Percentiles rank a stretch among this genome's conserved stretches.
Conservation (phyloP, 495 filamentous ascomycete genomes). For the Xylaria castorea region DNA sequence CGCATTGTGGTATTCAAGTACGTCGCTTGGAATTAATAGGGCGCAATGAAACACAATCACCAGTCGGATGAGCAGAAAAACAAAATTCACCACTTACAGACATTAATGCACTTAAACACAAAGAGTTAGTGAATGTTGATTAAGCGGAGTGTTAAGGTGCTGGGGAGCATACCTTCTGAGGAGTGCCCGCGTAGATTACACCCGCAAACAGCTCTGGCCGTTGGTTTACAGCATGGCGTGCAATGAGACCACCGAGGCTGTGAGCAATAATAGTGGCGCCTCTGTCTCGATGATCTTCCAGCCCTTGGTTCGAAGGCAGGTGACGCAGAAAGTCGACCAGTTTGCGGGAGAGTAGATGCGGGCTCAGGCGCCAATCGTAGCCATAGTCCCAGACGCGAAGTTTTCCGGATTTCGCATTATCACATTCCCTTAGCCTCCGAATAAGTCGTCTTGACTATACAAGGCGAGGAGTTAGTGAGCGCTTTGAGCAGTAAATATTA, state of each 20-base stretch:
- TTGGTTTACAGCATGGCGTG: slow-evolving; percentile 87
- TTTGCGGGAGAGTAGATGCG: slow-evolving; percentile 72
- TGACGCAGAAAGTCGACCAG: slow-evolving; percentile 74
- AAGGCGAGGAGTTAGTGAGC: not conserved
- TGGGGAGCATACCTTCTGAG: slow-evolving; percentile 51
- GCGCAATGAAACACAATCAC: not conserved
- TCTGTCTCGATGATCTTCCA: slow-evolving; percentile 52
- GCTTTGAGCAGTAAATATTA: not conserved
- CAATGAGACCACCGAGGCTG: slow-evolving; percentile 88
- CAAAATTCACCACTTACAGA: slow-evolving; percentile 16
- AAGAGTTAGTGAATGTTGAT: not conserved
- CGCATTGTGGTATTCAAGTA: not conserved
- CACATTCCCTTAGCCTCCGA: slow-evolving; percentile 74
- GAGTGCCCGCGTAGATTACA: slow-evolving; percentile 84
- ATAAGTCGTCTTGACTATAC: slow-evolving; percentile 70
- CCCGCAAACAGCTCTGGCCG: slow-evolving; percentile 87
- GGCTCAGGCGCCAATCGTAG: slow-evolving; percentile 94
- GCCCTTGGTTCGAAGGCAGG: slow-evolving; percentile 74
- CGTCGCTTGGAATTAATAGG: not conserved
- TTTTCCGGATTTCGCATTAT: slow-evolving; percentile 72
- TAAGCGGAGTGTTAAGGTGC: not conserved
- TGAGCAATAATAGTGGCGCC: slow-evolving; percentile 88
- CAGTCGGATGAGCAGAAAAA: not conserved
- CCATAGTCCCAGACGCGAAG: slow-evolving; percentile 88
- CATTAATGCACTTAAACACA: slow-evolving; percentile 26